phyloP scores from a whole-genome alignment of 2,329 filamentous ascomycete genomes.

The Hypoxylon sp. region DNA sequence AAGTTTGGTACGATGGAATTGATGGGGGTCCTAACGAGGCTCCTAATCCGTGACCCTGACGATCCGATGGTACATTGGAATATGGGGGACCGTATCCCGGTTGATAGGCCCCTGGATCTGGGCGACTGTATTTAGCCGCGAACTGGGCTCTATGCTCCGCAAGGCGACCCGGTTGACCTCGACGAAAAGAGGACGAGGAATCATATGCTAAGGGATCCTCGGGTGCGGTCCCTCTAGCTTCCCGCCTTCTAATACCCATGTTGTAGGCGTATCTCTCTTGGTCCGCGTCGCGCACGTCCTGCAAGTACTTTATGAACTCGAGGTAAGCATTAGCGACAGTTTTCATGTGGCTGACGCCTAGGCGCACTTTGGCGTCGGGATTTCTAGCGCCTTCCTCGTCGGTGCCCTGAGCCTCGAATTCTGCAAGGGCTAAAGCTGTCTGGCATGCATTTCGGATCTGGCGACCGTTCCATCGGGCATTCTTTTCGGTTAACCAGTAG shows the following conservation, averaged over 20 bases:
- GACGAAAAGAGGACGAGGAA: background rate
- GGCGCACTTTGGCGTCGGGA: conserved; percentile 33
- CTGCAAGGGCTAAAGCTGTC: conserved; percentile 43
- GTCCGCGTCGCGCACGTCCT: conserved; percentile 6
- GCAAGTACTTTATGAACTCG: conserved; percentile 45
- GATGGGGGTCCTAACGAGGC: background rate
- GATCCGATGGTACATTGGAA: background rate
- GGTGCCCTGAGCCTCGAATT: conserved; percentile 46
- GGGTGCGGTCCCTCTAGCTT: background rate
- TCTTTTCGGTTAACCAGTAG: conserved; percentile 25
- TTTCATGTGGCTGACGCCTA: conserved; percentile 41
- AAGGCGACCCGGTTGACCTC: background rate
- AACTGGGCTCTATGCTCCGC: background rate
- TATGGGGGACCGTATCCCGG: background rate
- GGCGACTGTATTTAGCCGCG: background rate
- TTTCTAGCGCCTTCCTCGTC: conserved; percentile 21
- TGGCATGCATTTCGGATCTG: conserved; percentile 50
- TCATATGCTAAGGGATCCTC: background rate
- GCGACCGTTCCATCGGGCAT: conserved; percentile 46
- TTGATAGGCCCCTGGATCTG: background rate
- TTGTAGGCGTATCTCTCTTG: conserved; percentile 1
- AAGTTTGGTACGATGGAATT: background rate
- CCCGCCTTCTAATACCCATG: background rate
- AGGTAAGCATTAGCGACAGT: conserved; percentile 45
- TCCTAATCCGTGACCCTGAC: background rate